Percentiles rank a stretch among this genome's conserved stretches.
These are phyloP conservation scores for Pneumocystis carinii DNA, from an alignment of 1,139 yeast genomes.

Conservation along the genomic window DNA sequence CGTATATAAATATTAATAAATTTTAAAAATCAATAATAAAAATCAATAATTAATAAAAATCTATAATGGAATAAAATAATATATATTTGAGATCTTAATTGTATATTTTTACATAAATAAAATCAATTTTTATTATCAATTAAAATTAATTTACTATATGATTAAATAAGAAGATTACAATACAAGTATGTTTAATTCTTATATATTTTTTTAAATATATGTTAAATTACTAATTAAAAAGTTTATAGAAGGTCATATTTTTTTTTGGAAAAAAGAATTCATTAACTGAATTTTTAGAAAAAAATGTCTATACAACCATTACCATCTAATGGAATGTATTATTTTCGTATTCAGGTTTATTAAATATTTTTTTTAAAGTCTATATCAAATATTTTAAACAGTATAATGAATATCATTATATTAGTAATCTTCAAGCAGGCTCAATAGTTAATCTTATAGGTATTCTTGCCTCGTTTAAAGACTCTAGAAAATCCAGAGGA, in stretches of 20 bases:
- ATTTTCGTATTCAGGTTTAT: background rate
- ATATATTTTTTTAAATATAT: too few species aligned
- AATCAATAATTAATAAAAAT: too few species aligned
- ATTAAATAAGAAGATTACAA: too few species aligned
- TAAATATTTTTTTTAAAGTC: background rate
- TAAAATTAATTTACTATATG: too few species aligned
- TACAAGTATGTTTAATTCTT: too few species aligned
- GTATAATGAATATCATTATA: background rate
- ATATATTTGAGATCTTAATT: too few species aligned
- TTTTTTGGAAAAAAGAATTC: background rate
- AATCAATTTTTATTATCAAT: too few species aligned
- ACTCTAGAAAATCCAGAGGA: background rate
- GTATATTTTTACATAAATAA: too few species aligned
- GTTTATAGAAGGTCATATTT: background rate
- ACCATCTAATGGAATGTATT: background rate
- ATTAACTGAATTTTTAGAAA: background rate
- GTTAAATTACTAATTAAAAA: background rate
- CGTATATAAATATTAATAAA: too few species aligned
- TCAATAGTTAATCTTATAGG: background rate
- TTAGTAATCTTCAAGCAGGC: background rate
- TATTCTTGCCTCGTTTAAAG: background rate
- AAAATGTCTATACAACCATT: background rate
- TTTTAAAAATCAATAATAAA: too few species aligned
- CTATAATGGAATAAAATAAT: too few species aligned
- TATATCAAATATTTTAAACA: background rate